These are phyloP conservation scores for Abelmoschus esculentus DNA, from an alignment of 345 rosid species.

Conservation along the genomic window DNA sequence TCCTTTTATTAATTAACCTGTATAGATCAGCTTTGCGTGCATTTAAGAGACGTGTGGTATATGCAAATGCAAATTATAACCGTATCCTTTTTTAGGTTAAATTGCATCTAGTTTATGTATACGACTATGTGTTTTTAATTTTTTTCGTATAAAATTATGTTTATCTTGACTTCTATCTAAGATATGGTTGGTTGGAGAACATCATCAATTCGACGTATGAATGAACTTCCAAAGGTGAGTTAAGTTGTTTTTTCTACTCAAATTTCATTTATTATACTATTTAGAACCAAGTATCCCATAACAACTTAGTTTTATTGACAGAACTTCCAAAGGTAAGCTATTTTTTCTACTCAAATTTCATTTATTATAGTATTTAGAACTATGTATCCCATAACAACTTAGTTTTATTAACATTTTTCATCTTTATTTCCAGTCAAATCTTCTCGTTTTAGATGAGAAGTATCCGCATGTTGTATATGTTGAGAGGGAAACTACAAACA, in stretches of 20 bases:
- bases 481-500: slow-evolving; percentile 30
- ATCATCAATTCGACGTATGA: slow-evolving; percentile 76
- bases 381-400: not conserved
- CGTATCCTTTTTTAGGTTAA: slow-evolving; percentile 50
- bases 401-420: not conserved
- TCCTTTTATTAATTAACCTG: slow-evolving; percentile 20
- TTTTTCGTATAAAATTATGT: slow-evolving; percentile 4
- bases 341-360: not conserved
- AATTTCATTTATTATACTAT: not conserved
- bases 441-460: slow-evolving; percentile 50
- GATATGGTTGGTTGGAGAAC: slow-evolving; percentile 97
- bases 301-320: not conserved
- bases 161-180: slow-evolving; percentile 39
- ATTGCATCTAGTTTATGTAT: slow-evolving; percentile 5
- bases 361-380: not conserved
- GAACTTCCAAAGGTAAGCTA: slow-evolving; percentile 70
- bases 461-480: slow-evolving; percentile 76
- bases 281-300: not conserved
- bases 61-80: slow-evolving; percentile 83
- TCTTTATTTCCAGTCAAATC: slow-evolving; percentile 51
- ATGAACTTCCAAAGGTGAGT: slow-evolving; percentile 75
- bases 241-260: not conserved
- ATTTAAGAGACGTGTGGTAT: slow-evolving; percentile 84
- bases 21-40: slow-evolving; percentile 76
- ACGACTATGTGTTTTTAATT: not conserved